Evolutionary conservation across 257 asterid genomes (phyloP).

Genomic region (Capsicum rhomboideum): DNA sequence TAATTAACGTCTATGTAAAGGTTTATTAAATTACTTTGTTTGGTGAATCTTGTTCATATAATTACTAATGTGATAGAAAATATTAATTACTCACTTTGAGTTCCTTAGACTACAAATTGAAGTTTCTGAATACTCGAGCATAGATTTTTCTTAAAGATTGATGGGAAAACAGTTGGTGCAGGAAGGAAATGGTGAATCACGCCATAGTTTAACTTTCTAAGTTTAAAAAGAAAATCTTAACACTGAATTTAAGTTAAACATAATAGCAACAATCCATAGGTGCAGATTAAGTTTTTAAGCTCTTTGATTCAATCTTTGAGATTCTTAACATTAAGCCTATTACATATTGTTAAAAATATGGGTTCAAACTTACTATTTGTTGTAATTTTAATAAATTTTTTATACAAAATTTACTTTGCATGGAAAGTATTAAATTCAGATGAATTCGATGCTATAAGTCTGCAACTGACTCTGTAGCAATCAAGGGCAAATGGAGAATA

Average conservation of each 20-base stretch:
- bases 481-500: neutral
- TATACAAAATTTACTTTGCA: neutral
- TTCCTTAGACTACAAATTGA: neutral
- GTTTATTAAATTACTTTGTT: neutral
- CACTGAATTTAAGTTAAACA: neutral
- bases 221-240: neutral
- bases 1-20: neutral
- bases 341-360: neutral
- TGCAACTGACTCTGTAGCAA: too few species aligned
- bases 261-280: neutral
- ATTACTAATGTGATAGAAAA: neutral
- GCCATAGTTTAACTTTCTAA: neutral
- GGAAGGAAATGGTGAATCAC: neutral
- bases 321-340: neutral
- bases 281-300: neutral
- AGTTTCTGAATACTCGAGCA: neutral
- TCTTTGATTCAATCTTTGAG: neutral
- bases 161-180: neutral
- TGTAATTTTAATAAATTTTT: neutral
- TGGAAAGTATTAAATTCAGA: neutral
- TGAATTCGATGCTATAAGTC: neutral
- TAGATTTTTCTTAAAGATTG: neutral
- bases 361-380: neutral
- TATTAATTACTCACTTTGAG: neutral
- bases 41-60: neutral